Base-by-base conservation (phyloP, 2,329 filamentous ascomycete genomes). In the Phyllosticta paracitricarpa region DNA sequence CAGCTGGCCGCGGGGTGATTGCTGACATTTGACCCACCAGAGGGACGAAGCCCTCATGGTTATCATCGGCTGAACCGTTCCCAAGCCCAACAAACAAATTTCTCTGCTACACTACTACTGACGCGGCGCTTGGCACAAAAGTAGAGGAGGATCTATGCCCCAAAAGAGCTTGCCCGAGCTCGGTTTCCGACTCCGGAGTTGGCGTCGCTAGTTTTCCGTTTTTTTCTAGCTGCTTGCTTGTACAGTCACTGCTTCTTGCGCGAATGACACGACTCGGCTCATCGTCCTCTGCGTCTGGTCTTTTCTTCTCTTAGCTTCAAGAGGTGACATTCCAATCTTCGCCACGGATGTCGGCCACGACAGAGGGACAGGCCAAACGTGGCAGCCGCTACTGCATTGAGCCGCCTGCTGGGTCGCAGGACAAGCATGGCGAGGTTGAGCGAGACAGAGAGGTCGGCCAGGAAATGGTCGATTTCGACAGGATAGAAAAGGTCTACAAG, bases 401-500 rank as follows among this genome's bases (percentile, higher is more conserved):
- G 17, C 26, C 25, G 30, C 54, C 40, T 28, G 66, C 60, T 53
- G 65, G 63, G 33, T 64, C 55, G 22, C 40, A 62, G 9, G 65
- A 66, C 19, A 69, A 71, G 63, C 66, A 68, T 22, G 66, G 62
- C 4, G 69, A 70, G 19, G 35, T 69, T 40, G 66, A 70, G 58
- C 64, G 68, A 19, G 72, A 76, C 66, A 67, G 70, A 22, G 72
- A 75, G 61, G 61, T 68, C 14, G 72, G 70, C 4, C 57, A 62
- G 54, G 70, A 69, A 19, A 64, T 66, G 58, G 55, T 72, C 22
- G 69, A 75, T 65, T 66, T 76, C 55, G 73, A 71, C 30, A 68
- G 70, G 28, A 71, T 74, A 17, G 71, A 73, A 59, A 69, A 65
- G 51, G 72, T 75, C 19, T 75, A 75, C 62, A 70, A 69, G 72